Evolutionary conservation across 2,329 filamentous ascomycete genomes (phyloP), one percentile per base, ranked within the genome.

Genomic region (Xylaria sp.): DNA sequence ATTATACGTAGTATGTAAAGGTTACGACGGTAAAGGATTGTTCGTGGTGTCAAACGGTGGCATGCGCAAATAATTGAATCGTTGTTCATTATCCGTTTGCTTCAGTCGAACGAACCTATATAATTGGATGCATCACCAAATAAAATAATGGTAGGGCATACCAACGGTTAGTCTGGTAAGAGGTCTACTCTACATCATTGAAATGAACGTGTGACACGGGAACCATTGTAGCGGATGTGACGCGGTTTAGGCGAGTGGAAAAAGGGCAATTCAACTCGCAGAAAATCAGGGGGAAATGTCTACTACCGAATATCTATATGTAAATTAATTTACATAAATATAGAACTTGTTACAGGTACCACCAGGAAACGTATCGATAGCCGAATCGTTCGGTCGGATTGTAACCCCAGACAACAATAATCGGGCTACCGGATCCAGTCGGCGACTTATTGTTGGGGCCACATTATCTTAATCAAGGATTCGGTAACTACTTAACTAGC

Each of bases 181-280:
- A n/a, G 32, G 27, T 59, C 48, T 44, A 54, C 27, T 9, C 29
- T 35, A 54, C n/a, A n/a, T n/a, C n/a, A 47, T n/a, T 29, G 35
- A 16, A 32, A 44, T 23, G 35, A 35, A 37, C 9, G n/a, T 16
- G 42, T 50, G 47, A 50, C 23, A 29, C 23, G 23, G 50, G 37
- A 57, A 50, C 63, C 42, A 53, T 54, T 54, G 10, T 21, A 35
- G 23, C 13, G 23, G 32, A 48, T 61, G 60, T 37, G 60, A 63
- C 60, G 23, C 18, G 25, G 47, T 65, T 35, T 23, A 13, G 37
- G 23, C 13, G 23, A 42, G 40, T 40, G 8, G 23, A 1, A 32
- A 16, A 16, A n/a, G 18, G 18, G 32, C 9, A 4, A 18, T 13
- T 18, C 12, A 6, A 51, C 5, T 51, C 48, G n/a, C n/a, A 51